phyloP scores from a whole-genome alignment of 305 asterid genomes.

The Fraxinus greggii region DNA sequence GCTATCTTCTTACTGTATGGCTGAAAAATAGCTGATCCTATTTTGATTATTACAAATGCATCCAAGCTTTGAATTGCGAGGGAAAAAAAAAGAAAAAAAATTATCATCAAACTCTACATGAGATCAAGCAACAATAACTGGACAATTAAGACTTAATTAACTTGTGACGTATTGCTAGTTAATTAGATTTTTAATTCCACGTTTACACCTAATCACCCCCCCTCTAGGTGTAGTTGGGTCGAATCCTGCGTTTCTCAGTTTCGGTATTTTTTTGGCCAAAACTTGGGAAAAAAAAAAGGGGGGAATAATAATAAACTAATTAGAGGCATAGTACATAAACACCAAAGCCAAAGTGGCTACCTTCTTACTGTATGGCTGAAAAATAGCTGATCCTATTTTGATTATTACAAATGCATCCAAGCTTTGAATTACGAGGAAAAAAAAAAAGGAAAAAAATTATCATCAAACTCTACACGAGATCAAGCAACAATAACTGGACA shows the following conservation, averaged over 20 bases:
- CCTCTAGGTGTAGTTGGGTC: too few relatives aligned
- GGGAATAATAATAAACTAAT: too few relatives aligned
- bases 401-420: constrained; percentile 43
- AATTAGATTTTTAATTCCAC: too few relatives aligned
- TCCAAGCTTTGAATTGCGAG: constrained; percentile 30
- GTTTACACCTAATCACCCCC: too few relatives aligned
- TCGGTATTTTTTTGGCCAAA: too few relatives aligned
- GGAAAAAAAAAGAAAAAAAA: constrained; percentile 15
- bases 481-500: constrained; percentile 42
- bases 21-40: constrained; percentile 26
- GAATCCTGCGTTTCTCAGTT: too few relatives aligned
- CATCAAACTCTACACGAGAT: constrained; percentile 48
- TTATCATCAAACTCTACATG: constrained; percentile 42
- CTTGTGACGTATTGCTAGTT: too few relatives aligned
- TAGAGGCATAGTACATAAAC: background rate
- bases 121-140: constrained; percentile 43
- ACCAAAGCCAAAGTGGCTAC: constrained; percentile 11
- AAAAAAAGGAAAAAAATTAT: background rate
- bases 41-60: constrained; percentile 38
- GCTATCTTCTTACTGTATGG: background rate
- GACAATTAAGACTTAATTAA: too few relatives aligned
- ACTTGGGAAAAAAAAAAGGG: too few relatives aligned
- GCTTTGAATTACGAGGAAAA: constrained; percentile 28
- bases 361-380: constrained; percentile 11
- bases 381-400: constrained; percentile 22